These are phyloP conservation scores for Pascua sp. DNA, from an alignment of 1,284 basidiomycete species.

Conservation along the genomic window DNA sequence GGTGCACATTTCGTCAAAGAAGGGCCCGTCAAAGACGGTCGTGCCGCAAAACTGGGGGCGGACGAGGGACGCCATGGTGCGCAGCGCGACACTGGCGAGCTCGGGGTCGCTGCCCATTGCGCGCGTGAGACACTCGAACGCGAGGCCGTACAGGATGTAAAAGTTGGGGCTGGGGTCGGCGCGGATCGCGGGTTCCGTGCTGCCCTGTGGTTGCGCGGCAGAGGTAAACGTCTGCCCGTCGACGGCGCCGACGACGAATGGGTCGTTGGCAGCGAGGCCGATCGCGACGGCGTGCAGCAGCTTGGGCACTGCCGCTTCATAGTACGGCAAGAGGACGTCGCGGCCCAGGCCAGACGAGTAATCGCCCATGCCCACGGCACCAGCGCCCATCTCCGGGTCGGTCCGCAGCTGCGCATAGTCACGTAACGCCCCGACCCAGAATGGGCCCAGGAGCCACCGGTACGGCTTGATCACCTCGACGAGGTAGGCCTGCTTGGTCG, in stretches of 20 bases:
- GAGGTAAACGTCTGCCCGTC: constrained; percentile 61
- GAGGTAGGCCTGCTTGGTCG: constrained; percentile 70
- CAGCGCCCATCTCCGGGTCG: constrained; percentile 74
- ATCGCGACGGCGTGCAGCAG: constrained; percentile 84
- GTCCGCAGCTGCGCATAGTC: constrained; percentile 89
- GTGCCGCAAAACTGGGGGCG: constrained; percentile 74
- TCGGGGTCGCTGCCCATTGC: constrained; percentile 57
- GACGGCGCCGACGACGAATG: constrained; percentile 71
- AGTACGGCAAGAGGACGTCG: constrained; percentile 90
- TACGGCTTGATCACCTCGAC: constrained; percentile 80
- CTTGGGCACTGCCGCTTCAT: constrained; percentile 73
- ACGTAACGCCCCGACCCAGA: constrained; percentile 84
- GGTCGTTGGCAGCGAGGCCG: constrained; percentile 68
- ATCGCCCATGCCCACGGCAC: constrained; percentile 67
- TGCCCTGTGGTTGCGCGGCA: constrained; percentile 18
- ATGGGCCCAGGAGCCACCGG: constrained; percentile 65
- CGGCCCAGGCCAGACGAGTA: constrained; percentile 79
- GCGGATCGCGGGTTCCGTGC: constrained; percentile 39
- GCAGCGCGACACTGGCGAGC: constrained; percentile 62
- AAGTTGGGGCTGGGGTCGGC: constrained; percentile 78
- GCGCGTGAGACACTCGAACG: constrained; percentile 80
- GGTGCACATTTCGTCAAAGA: constrained; percentile 86
- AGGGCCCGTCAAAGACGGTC: constrained; percentile 69
- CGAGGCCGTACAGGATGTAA: constrained; percentile 84
- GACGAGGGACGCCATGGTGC: constrained; percentile 74